A percentile compares a stretch with the other conserved stretches of the same genome.
Conservation (phyloP, 169 alveolate species). For the Eimeria acervulina region DNA sequence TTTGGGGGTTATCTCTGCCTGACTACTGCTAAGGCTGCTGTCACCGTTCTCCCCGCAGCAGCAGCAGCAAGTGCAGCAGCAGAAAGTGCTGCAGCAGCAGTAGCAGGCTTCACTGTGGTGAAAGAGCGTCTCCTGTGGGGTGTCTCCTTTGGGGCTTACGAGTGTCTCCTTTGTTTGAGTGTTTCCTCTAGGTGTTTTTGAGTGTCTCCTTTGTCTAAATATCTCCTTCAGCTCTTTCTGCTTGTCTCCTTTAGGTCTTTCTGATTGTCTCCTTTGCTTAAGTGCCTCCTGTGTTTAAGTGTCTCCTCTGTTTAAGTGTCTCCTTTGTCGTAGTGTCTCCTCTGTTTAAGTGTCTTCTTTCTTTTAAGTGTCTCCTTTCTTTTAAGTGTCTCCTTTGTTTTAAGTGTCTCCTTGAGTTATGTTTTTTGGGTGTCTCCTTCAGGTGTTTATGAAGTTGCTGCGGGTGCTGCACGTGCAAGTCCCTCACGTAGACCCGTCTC, state of each 20-base stretch:
- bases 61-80: too few species aligned
- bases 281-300: not conserved
- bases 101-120: too few species aligned
- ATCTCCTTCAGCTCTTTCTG: not conserved
- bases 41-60: too few species aligned
- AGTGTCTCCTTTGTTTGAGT: not conserved
- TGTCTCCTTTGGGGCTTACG: not conserved
- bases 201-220: not conserved
- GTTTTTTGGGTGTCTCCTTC: not conserved
- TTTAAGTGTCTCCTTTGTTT: too few species aligned
- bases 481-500: slow-evolving; percentile 98
- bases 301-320: slow-evolving; percentile 23
- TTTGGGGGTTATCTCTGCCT: too few species aligned
- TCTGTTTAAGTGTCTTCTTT: too few species aligned
- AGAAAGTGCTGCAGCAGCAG: too few species aligned
- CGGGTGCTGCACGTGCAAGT: slow-evolving; percentile 93
- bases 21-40: too few species aligned
- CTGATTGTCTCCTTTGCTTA: slow-evolving; percentile 10
- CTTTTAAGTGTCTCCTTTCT: too few species aligned
- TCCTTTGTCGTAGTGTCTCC: too few species aligned
- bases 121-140: too few species aligned
- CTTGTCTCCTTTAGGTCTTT: not conserved
- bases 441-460: slow-evolving; percentile 94
- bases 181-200: slow-evolving; percentile 27
- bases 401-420: too few species aligned